A percentile compares a stretch with the other conserved stretches of the same genome.
Evolutionary conservation across 179 eudicot genomes (phyloP).

Genomic region (Silene coronaria): DNA sequence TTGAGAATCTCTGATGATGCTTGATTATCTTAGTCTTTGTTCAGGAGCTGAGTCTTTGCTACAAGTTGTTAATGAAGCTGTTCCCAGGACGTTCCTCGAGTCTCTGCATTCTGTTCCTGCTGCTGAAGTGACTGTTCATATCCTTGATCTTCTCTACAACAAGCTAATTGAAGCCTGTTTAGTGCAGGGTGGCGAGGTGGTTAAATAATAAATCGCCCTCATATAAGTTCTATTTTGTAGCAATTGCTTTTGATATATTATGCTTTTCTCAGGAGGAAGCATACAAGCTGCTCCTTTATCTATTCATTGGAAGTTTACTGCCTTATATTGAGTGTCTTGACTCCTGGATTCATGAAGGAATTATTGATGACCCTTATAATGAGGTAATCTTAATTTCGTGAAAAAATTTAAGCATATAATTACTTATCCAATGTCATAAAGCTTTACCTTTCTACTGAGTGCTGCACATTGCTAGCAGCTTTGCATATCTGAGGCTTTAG

Average conservation of each 20-base stretch:
- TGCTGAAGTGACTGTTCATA: constrained; percentile 71
- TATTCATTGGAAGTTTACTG: constrained; percentile 70
- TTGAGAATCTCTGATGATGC: constrained; percentile 32
- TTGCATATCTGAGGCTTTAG: not conserved
- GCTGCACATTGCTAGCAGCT: not conserved
- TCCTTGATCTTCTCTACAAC: constrained; percentile 73
- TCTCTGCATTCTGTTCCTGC: constrained; percentile 51
- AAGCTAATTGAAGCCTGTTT: constrained; percentile 75
- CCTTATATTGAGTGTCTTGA: constrained; percentile 82
- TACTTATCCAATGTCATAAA: constrained; percentile 3
- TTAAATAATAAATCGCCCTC: constrained; percentile 3
- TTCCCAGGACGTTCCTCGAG: constrained; percentile 53
- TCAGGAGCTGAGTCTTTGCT: constrained; percentile 85
- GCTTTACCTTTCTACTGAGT: not conserved
- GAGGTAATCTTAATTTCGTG: constrained; percentile 49
- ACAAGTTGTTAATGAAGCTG: constrained; percentile 66
- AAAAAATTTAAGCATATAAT: not conserved
- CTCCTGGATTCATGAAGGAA: constrained; percentile 95
- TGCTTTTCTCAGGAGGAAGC: constrained; percentile 80
- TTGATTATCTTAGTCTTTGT: constrained; percentile 59
- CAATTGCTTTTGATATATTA: constrained; percentile 4
- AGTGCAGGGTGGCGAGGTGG: constrained; percentile 90
- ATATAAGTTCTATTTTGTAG: not conserved
- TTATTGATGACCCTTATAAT: constrained; percentile 84
- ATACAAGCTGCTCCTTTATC: constrained; percentile 67